phyloP scores from a whole-genome alignment of 345 rosid genomes.

The Eucalyptus marginata region DNA sequence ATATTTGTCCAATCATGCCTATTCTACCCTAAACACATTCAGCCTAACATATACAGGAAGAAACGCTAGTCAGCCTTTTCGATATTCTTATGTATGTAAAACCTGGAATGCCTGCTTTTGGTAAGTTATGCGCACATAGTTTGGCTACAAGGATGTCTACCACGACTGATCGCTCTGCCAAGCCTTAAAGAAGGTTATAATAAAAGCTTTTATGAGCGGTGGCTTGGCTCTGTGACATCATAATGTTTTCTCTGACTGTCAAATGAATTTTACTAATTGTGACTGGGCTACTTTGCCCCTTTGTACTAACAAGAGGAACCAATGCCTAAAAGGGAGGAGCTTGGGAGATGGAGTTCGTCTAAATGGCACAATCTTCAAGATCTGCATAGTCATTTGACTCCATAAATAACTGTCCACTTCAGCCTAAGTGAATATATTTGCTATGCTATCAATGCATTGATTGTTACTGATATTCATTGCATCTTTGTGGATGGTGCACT shows the following conservation, averaged over 20 bases:
- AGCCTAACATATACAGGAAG: background rate
- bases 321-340: background rate
- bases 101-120: background rate
- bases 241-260: background rate
- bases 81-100: background rate
- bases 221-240: background rate
- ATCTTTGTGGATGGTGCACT: background rate
- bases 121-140: background rate
- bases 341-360: background rate
- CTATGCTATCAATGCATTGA: background rate
- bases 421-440: background rate
- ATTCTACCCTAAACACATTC: background rate
- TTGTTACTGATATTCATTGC: background rate
- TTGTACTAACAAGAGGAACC: background rate
- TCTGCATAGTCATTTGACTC: background rate
- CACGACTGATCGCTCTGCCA: background rate
- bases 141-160: background rate
- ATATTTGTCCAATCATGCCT: background rate
- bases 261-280: background rate
- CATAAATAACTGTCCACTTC: background rate
- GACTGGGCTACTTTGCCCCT: background rate
- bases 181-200: background rate
- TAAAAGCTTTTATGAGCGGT: background rate
- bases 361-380: background rate
- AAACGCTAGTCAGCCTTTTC: background rate